These are phyloP conservation scores for Aspergillus wentii DNA, from an alignment of 495 filamentous ascomycete genomes.

Conservation along the genomic window DNA sequence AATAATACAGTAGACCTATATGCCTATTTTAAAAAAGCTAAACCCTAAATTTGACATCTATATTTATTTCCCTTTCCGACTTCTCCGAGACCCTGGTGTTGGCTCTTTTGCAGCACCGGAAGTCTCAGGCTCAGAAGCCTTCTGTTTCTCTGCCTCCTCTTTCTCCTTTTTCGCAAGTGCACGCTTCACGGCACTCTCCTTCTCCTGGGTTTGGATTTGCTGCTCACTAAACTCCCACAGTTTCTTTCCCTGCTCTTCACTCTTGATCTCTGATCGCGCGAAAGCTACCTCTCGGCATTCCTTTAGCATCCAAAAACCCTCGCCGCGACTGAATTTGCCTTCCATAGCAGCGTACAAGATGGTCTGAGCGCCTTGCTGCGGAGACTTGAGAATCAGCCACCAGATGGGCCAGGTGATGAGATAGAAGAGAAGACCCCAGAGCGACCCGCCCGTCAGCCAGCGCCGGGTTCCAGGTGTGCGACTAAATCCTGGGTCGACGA, in stretches of 20 bases:
- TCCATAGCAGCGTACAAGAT: conserved; percentile 86
- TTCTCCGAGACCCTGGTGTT: conserved; percentile 39
- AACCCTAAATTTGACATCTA: too few relatives aligned
- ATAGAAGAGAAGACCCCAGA: conserved; percentile 80
- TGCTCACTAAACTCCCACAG: conserved; percentile 87
- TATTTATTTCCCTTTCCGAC: conserved; percentile 27
- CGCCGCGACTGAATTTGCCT: conserved; percentile 55
- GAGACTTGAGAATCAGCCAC: conserved; percentile 85
- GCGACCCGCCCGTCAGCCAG: conserved; percentile 76
- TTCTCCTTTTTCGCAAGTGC: conserved; percentile 64
- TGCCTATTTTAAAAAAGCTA: too few relatives aligned
- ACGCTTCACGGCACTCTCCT: conserved; percentile 64
- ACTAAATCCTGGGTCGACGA: conserved; percentile 79
- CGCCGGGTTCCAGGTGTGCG: conserved; percentile 83
- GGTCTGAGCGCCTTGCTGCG: conserved; percentile 77
- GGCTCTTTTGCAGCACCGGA: conserved; percentile 22
- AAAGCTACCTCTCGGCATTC: conserved; percentile 77
- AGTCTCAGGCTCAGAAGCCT: conserved; percentile 36
- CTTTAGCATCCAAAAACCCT: conserved; percentile 71
- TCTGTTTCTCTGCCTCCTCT: conserved; percentile 44
- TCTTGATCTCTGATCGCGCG: conserved; percentile 65
- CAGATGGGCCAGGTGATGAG: conserved; percentile 70
- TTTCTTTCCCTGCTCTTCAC: conserved; percentile 72
- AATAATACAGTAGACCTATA: too few relatives aligned
- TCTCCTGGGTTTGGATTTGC: conserved; percentile 78